phyloP scores from a whole-genome alignment of 176 grass and related monocot genomes.

The Musa beccarii region DNA sequence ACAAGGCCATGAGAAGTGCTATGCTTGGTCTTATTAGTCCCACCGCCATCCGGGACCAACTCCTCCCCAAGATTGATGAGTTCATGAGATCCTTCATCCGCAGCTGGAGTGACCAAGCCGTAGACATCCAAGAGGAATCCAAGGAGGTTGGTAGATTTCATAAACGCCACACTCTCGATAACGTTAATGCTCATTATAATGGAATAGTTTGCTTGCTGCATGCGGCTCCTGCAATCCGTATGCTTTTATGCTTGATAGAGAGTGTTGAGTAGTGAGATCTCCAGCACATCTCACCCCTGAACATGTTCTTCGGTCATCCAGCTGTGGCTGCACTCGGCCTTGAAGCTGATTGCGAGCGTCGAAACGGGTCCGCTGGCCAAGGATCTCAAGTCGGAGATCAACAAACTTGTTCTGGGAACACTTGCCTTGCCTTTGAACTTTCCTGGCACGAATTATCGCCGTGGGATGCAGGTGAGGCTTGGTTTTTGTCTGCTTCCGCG shows the following conservation, averaged over 20 bases:
- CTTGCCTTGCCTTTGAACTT: conserved; percentile 12
- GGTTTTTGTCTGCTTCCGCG: not conserved
- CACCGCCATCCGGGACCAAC: conserved; percentile 18
- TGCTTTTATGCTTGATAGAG: too few species aligned
- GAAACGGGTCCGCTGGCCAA: not conserved
- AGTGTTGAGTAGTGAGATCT: too few species aligned
- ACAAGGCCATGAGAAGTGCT: conserved; percentile 15
- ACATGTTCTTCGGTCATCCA: not conserved
- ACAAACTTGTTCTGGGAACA: conserved; percentile 6
- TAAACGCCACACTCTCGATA: not conserved
- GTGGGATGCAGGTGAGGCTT: conserved; percentile 15
- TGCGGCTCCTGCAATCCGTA: too few species aligned
- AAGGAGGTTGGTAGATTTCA: conserved; percentile 13
- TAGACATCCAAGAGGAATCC: conserved; percentile 21
- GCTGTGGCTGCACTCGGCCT: conserved; percentile 13
- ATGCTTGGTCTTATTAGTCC: conserved; percentile 17
- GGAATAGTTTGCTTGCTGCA: too few species aligned
- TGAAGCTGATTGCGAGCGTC: conserved; percentile 11
- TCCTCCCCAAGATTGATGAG: conserved; percentile 14
- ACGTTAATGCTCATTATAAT: too few species aligned
- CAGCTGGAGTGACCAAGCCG: conserved; percentile 2
- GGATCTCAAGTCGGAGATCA: conserved; percentile 7
- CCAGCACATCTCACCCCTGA: too few species aligned
- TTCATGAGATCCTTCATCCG: conserved; percentile 6
- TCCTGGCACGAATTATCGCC: conserved; percentile 18